Conservation (phyloP, 1,139 yeast species). For the Diutina mesorugosa region DNA sequence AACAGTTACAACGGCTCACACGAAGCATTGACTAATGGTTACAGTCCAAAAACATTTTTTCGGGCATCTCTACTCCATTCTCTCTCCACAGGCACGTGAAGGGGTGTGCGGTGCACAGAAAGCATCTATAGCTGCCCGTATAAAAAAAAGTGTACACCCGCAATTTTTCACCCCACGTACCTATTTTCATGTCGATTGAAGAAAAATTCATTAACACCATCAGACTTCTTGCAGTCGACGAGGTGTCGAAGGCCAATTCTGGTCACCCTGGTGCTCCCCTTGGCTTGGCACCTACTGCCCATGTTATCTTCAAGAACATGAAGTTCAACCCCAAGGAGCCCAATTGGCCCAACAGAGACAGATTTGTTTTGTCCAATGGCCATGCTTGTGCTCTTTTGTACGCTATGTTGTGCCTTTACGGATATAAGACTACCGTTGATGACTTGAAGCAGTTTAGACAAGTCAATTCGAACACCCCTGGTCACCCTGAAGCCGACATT, state of each 20-base stretch:
- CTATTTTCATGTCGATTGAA: not conserved
- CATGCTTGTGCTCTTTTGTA: constrained; percentile 92
- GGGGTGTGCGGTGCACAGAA: not conserved
- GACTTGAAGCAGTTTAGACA: constrained; percentile 91
- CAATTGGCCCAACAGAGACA: constrained; percentile 87
- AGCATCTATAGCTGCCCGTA: not conserved
- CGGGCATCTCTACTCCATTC: not conserved
- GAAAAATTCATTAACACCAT: constrained; percentile 50
- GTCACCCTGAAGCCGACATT: constrained; percentile 71
- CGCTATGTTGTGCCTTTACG: constrained; percentile 74
- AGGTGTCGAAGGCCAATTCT: constrained; percentile 80
- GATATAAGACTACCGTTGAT: constrained; percentile 70
- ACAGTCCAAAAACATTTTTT: not conserved
- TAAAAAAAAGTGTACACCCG: not conserved
- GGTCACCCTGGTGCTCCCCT: constrained; percentile 99
- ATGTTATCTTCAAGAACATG: constrained; percentile 70
- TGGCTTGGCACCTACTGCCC: constrained; percentile 77
- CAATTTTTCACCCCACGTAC: not conserved
- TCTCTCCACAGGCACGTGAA: not conserved
- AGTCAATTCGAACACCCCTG: constrained; percentile 85
- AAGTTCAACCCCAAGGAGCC: constrained; percentile 86
- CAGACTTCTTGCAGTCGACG: constrained; percentile 84
- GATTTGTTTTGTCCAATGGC: constrained; percentile 93
- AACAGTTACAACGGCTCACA: not conserved
- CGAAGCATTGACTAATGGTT: not conserved